A percentile compares a stretch with the other conserved stretches of the same genome.
Conservation (phyloP, 2,329 filamentous ascomycete genomes). For the Tolypocladium ophioglossoides region DNA sequence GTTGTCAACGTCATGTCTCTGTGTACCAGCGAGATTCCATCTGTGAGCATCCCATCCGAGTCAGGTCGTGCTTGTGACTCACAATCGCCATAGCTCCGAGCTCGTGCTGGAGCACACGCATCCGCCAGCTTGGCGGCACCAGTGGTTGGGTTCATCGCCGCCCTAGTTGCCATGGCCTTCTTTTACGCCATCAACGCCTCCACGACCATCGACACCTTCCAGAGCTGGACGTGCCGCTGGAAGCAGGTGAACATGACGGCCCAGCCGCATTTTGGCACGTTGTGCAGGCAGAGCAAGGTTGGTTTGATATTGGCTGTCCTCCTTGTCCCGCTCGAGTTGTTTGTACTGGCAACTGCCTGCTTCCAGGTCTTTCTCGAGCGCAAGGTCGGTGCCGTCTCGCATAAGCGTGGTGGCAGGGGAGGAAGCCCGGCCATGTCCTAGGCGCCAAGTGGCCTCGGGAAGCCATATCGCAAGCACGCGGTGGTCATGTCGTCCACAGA, state of each 20-base stretch:
- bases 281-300: slow-evolving; percentile 46
- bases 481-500: too few relatives aligned
- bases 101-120: slow-evolving; percentile 8
- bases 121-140: slow-evolving; percentile 16
- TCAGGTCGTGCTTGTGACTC: background rate
- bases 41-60: slow-evolving; percentile 29
- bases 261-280: slow-evolving; percentile 42
- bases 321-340: slow-evolving; percentile 44
- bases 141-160: slow-evolving; percentile 20
- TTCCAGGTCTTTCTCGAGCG: slow-evolving; percentile 35
- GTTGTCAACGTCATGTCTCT: slow-evolving; percentile 37
- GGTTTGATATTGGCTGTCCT: slow-evolving; percentile 43
- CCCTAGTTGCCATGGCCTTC: slow-evolving; percentile 43
- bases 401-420: slow-evolving; percentile 19
- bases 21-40: slow-evolving; percentile 33
- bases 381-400: slow-evolving; percentile 18
- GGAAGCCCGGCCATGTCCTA: slow-evolving; percentile 18
- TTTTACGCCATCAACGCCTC: slow-evolving; percentile 48
- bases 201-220: slow-evolving; percentile 38
- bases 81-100: slow-evolving; percentile 8
- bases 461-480: background rate
- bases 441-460: background rate
- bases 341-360: slow-evolving; percentile 34
- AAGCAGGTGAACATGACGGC: slow-evolving; percentile 37
- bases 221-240: slow-evolving; percentile 57